Percentiles rank a stretch among this genome's conserved stretches.
Evolutionary conservation across 108 stramenopile genomes (phyloP).

Genomic region (Skeletonema tropicum): DNA sequence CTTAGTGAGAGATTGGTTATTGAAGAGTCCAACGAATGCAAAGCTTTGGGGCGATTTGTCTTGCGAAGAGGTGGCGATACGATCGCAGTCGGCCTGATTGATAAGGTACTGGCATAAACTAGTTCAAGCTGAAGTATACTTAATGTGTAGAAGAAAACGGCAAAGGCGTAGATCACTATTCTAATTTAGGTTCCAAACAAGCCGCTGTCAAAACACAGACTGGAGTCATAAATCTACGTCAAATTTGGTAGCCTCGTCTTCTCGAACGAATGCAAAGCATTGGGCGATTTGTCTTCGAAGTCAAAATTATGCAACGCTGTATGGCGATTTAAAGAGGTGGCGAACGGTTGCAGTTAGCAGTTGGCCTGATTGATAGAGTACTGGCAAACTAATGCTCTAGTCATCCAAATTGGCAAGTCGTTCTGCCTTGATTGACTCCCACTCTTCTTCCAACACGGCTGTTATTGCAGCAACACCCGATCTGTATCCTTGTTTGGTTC

Average conservation of each 20-base stretch:
- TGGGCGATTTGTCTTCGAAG: constrained; percentile 43
- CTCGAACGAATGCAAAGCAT: constrained; percentile 40
- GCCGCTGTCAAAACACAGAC: too few relatives aligned
- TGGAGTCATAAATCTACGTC: too few relatives aligned
- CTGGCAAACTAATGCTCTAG: background rate
- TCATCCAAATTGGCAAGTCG: background rate
- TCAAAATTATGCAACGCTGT: too few relatives aligned
- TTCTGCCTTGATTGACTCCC: constrained; percentile 13
- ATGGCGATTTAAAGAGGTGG: constrained; percentile 27
- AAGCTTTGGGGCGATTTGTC: constrained; percentile 50
- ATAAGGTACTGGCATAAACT: constrained; percentile 24
- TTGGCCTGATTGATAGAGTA: constrained; percentile 47
- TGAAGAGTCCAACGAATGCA: constrained; percentile 44
- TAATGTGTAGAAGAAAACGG: too few relatives aligned
- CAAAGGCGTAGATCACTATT: too few relatives aligned
- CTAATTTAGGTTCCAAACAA: too few relatives aligned
- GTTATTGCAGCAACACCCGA: constrained; percentile 32
- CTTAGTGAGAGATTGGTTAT: constrained; percentile 47
- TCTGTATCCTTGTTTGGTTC: constrained; percentile 39
- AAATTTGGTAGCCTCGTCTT: too few relatives aligned
- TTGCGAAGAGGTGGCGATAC: constrained; percentile 53
- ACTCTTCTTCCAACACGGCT: constrained; percentile 39
- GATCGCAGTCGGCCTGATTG: constrained; percentile 51
- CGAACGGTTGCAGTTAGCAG: constrained; percentile 39
- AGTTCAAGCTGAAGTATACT: too few relatives aligned